These are phyloP conservation scores for Pyrenula aspistea DNA, from an alignment of 495 filamentous ascomycete genomes.

Conservation along the genomic window DNA sequence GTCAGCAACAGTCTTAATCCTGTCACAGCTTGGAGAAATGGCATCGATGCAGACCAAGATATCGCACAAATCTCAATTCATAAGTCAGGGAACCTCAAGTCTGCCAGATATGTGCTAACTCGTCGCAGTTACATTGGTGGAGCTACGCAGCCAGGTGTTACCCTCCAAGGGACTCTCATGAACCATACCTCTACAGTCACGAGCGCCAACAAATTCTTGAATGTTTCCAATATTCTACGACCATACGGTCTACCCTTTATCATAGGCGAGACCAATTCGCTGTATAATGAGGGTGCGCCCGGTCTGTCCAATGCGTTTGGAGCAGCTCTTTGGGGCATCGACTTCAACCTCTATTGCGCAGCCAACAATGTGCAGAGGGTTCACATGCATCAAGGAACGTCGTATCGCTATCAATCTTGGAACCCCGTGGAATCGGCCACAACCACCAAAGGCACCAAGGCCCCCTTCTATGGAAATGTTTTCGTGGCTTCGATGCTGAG, in stretches of 20 bases:
- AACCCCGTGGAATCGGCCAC: slow-evolving; percentile 44
- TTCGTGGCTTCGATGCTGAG: slow-evolving; percentile 46
- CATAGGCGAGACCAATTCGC: slow-evolving; percentile 53
- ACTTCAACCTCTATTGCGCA: slow-evolving; percentile 52
- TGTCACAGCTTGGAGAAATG: slow-evolving; percentile 35
- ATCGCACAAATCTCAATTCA: slow-evolving; percentile 50
- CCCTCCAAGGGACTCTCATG: slow-evolving; percentile 51
- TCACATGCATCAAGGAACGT: slow-evolving; percentile 56
- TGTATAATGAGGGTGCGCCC: slow-evolving; percentile 50
- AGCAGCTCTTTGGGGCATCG: slow-evolving; percentile 56
- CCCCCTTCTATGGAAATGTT: slow-evolving; percentile 56
- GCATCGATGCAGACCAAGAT: slow-evolving; percentile 33
- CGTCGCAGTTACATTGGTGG: slow-evolving; percentile 49
- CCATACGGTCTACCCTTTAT: slow-evolving; percentile 38
- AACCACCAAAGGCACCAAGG: slow-evolving; percentile 45
- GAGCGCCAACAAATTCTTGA: slow-evolving; percentile 33
- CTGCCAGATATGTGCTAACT: slow-evolving; percentile 6
- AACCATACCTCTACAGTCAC: slow-evolving; percentile 47
- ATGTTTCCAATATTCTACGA: slow-evolving; percentile 28
- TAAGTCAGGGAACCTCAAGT: slow-evolving; percentile 32
- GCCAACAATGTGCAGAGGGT: slow-evolving; percentile 43
- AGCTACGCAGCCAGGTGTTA: slow-evolving; percentile 48
- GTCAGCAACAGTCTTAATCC: slow-evolving; percentile 39
- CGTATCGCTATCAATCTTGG: slow-evolving; percentile 49
- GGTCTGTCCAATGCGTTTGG: slow-evolving; percentile 60